phyloP scores from a whole-genome alignment of 352 stramenopile genomes.

The Phytophthora crassamura region DNA sequence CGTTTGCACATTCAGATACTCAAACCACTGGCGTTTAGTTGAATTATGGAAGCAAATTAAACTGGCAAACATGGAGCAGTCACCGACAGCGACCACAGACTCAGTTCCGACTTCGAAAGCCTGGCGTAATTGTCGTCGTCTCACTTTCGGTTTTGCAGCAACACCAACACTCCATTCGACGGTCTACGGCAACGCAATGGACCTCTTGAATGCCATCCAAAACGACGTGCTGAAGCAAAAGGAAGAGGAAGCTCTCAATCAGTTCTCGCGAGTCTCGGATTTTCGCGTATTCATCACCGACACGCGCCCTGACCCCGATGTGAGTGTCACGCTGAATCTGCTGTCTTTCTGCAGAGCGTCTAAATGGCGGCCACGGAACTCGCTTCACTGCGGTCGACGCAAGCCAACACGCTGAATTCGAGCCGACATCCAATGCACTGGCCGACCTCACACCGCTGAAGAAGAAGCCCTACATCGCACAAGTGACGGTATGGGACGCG shows the following conservation, averaged over 20 bases:
- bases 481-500: neutral
- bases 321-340: neutral
- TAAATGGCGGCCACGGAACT: neutral
- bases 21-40: too few species aligned
- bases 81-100: too few species aligned
- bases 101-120: too few species aligned
- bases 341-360: neutral
- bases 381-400: neutral
- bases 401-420: neutral
- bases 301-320: neutral
- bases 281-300: neutral
- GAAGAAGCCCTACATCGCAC: neutral
- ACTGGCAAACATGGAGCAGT: too few species aligned
- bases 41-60: too few species aligned
- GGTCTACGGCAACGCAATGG: neutral
- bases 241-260: neutral
- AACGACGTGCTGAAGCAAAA: neutral
- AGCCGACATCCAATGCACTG: neutral
- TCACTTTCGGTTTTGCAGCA: too few species aligned
- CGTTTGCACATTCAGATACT: too few species aligned
- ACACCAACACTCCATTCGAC: too few species aligned
- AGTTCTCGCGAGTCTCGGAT: neutral
- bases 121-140: too few species aligned
- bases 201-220: neutral
- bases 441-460: neutral